Base-by-base conservation (phyloP, 2,329 filamentous ascomycete genomes). In the Botrytis sinoallii region DNA sequence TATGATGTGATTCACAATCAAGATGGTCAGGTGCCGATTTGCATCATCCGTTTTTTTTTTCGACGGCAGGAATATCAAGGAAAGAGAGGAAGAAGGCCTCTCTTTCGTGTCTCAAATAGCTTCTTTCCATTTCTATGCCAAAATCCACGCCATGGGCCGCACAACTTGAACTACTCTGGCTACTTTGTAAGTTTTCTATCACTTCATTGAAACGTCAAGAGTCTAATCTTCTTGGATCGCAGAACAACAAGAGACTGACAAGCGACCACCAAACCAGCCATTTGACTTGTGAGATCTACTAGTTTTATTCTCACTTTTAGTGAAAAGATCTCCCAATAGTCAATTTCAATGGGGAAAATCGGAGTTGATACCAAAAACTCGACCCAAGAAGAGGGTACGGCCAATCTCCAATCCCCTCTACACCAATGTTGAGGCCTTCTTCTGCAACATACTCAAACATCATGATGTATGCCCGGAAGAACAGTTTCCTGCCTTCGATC, bases 331-430 rank as follows among this genome's bases (percentile, higher is more conserved):
- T 57, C 40, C 18, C 29, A 16, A 14, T 10, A 57, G 10, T 57
- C 38, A 20, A n/a, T 22, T 25, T 20, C 16, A 66, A 72, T 72
- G 70, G 60, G 70, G 20, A 72, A 72, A 55, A 22, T 65, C 60
- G 29, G 48, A 66, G 20, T 67, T 55, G 35, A 42, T n/a, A 29
- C 52, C 70, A n/a, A 52, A 42, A 44, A 52, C 25, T 25, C 65
- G 42, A 22, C 52, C 29, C 4, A 57, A 57, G 61, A 72, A 46
- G 52, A 72, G 65, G 29, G 70, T 72, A 9, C 48, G 70, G 20
- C 70, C 70, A 67, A 35, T 72, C 18, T 72, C 70, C 29, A 72
- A 72, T 29, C 70, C 70, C 14, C 70, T 72, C 52, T 68, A 72
- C 20, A 14, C 32, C 6, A 22, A 18, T 7, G 42, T 46, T n/a